phyloP scores from a whole-genome alignment of 441 rosid genomes.

The Eruca vesicaria region DNA sequence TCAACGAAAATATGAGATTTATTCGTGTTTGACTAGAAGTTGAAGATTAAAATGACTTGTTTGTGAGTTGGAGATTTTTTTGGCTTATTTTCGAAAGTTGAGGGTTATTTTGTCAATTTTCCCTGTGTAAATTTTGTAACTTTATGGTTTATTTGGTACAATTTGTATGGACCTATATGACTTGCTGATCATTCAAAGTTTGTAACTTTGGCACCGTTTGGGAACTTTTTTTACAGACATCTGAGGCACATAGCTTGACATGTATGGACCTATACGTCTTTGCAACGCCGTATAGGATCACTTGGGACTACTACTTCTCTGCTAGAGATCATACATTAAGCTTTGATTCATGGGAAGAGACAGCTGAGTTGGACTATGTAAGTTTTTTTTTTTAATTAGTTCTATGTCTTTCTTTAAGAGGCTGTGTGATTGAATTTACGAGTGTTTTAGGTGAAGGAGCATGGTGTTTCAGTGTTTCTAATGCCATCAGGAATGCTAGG shows the following conservation, averaged over 20 bases:
- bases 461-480: constrained; percentile 87
- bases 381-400: background rate
- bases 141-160: no score
- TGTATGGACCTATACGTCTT: constrained; percentile 96
- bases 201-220: background rate
- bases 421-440: background rate
- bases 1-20: no score
- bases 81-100: no score
- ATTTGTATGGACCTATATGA: no score
- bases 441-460: constrained; percentile 65
- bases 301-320: constrained; percentile 93
- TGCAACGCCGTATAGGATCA: constrained; percentile 90
- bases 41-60: no score
- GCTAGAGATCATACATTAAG: constrained; percentile 75
- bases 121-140: no score
- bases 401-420: background rate
- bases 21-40: no score
- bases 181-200: no score
- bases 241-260: constrained; percentile 85
- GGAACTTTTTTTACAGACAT: constrained; percentile 52
- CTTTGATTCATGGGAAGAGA: constrained; percentile 90
- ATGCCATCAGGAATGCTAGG: constrained; percentile 97
- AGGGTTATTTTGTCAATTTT: no score
- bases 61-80: no score
- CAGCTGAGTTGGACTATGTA: constrained; percentile 89